Evolutionary conservation across 108 stramenopile species (phyloP).

Genomic region (Fistulifera solaris): DNA sequence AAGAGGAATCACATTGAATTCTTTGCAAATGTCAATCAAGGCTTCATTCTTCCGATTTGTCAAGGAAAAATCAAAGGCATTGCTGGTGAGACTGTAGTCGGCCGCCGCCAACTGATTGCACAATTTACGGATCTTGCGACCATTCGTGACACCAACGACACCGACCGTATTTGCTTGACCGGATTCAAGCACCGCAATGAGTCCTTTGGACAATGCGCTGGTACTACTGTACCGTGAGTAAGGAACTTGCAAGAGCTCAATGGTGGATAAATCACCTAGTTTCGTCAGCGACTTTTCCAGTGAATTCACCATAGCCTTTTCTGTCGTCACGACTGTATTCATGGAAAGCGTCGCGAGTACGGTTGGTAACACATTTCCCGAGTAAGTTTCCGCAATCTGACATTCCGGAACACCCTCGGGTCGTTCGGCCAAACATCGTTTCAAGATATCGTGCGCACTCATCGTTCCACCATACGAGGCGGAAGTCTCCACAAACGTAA

Average conservation of each 20-base stretch:
- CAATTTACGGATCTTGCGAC: slow-evolving; percentile 16
- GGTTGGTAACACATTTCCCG: background rate
- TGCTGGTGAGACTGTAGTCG: slow-evolving; percentile 26
- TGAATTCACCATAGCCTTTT: no score
- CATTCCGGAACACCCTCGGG: slow-evolving; percentile 7
- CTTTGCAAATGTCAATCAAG: slow-evolving; percentile 70
- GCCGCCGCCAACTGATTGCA: slow-evolving; percentile 19
- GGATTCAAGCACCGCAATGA: slow-evolving; percentile 27
- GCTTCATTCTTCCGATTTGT: slow-evolving; percentile 54
- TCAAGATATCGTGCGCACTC: slow-evolving; percentile 38
- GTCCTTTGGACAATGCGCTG: slow-evolving; percentile 24
- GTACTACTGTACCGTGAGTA: slow-evolving; percentile 10
- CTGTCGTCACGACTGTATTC: slow-evolving; percentile 17
- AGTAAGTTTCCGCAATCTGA: no score
- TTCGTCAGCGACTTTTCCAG: slow-evolving; percentile 41
- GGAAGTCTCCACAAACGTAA: slow-evolving; percentile 67
- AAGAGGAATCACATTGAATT: slow-evolving; percentile 65
- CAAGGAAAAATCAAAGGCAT: slow-evolving; percentile 74
- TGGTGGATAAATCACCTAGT: slow-evolving; percentile 28
- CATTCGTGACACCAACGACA: slow-evolving; percentile 30
- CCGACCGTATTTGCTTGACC: slow-evolving; percentile 50
- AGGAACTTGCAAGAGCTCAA: slow-evolving; percentile 54
- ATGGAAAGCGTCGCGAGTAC: background rate
- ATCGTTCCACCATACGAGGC: slow-evolving; percentile 39
- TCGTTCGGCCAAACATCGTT: slow-evolving; percentile 31